Base-by-base conservation (phyloP, 78 protist species). In the Dictyostelium brefeldianum region DNA sequence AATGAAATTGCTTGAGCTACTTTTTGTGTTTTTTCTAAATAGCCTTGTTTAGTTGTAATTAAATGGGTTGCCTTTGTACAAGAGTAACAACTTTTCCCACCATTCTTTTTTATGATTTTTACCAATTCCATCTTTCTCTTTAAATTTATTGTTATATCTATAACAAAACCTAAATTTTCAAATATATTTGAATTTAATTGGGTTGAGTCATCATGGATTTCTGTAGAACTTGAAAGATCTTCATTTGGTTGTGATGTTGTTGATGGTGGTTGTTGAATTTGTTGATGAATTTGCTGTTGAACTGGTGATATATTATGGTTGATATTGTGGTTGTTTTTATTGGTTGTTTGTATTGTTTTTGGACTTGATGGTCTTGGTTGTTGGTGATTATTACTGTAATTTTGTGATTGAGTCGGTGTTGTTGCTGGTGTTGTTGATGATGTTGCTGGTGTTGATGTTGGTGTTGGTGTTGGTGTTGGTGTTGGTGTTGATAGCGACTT, bases 61-160 rank as follows among this genome's bases (percentile, higher is more conserved):
- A 87, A 65, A 67, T 87, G 92, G 0, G 92, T 87, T 31, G 92
- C 80, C 77, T 87, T 77, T 36, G 82, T 41, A 29, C 92, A 87
- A 18, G 92, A 87, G 51, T 87, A 87, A 48, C 92, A 87, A 65
- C 85, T 77, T 62, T 87, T 87, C 1, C 92, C 92, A 31, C 92
- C 92, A 77, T 87, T 87, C 20, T 80, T 74, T 50, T 87, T 87
- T 17, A 87, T 87, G n/a, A 87, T 74, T 56, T 87, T 87, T 9
- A 87, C 92, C 17, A 87, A 51, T 27, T 87, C 92, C 92, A 87
- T 87, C 25, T 87, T 87, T 27, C 83, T 54, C 67, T 87, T 87
- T 8, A 87, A 17, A 48, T 87, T 87, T 8, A 87, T 87, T 5
- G 92, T 75, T 3, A 64, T 50, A 77, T 87, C 92, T 27, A 87